Evolutionary conservation across 805 yeast species (phyloP), one percentile per base, ranked within the genome.

Genomic region (Kazachstania martiniae): DNA sequence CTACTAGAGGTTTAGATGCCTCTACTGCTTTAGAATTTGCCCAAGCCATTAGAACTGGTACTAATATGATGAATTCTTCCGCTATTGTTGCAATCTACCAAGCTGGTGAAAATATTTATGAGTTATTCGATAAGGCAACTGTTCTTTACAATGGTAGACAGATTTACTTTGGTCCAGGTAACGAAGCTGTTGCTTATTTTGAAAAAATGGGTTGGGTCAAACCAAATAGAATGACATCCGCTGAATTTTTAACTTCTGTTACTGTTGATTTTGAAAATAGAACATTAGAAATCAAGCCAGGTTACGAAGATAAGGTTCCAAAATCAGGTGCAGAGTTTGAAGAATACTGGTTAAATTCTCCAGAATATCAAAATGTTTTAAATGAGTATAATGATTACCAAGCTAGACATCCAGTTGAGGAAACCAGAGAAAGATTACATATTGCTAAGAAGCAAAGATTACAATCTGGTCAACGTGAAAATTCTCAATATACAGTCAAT

Each of bases 1-100:
- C 81, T 16, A 76, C 83, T 12, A 66, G 82, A 56, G 83, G 83
- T 53, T 62, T 75, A 42, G 83, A 75, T 57, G 70, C 82, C 8
- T 74, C 82, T 12, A 75, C 82, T 13, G 83, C 83, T 12, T 62
- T 76, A 37, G 83, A 76, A 54, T 76, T 71, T 40, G 67, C 70
- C 17, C 68, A 72, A 46, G 70, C 78, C 18, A 61, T 76, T 38
- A 70, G 75, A 57, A 65, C 76, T 2, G 65, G 72, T 8, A 74
- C 82, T 2, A 70, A 73, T 41, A 53, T 74, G 51, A 56, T 69
- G 39, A 64, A 70, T 28, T 59, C 69, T 8, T 65, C 79, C n/a
- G 73, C 79, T 10, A 54, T 76, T 39, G 74, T 76, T 35, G 74
- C 82, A 22, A 72, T 75, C 41, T 77, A 77, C 47, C 84, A 76